Conservation (phyloP, 83 land plant species). For the Picea abies region DNA sequence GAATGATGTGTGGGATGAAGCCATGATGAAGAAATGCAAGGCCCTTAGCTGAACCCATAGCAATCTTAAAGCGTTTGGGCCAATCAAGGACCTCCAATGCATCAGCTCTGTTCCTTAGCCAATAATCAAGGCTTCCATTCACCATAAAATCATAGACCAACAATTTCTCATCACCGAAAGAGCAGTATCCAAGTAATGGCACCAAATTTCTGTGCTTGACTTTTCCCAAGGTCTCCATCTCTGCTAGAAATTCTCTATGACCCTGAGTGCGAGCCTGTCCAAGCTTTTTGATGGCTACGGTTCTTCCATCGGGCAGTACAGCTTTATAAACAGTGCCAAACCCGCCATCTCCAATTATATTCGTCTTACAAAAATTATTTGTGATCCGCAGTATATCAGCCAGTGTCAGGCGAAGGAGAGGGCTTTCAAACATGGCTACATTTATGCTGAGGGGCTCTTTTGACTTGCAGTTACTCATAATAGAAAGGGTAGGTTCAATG, state of each 20-base stretch:
- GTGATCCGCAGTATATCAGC: slow-evolving; percentile 49
- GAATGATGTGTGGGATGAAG: slow-evolving; percentile 66
- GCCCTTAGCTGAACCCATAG: slow-evolving; percentile 55
- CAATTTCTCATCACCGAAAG: slow-evolving; percentile 45
- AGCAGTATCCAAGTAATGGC: slow-evolving; percentile 60
- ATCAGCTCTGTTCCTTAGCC: slow-evolving; percentile 52
- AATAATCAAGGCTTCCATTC: slow-evolving; percentile 61
- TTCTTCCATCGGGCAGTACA: slow-evolving; percentile 30
- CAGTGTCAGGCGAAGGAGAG: slow-evolving; percentile 31
- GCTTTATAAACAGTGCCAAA: slow-evolving; percentile 72
- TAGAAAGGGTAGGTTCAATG: slow-evolving; percentile 18
- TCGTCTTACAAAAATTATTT: slow-evolving; percentile 45
- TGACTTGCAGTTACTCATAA: slow-evolving; percentile 23
- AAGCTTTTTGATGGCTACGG: slow-evolving; percentile 53
- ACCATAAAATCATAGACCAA: slow-evolving; percentile 70
- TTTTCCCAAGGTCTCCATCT: slow-evolving; percentile 66
- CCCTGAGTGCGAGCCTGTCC: slow-evolving; percentile 31
- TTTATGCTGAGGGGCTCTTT: slow-evolving; percentile 65
- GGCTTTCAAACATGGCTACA: slow-evolving; percentile 52
- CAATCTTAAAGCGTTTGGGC: slow-evolving; percentile 60
- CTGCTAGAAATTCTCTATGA: slow-evolving; percentile 54
- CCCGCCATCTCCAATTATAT: slow-evolving; percentile 61
- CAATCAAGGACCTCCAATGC: slow-evolving; percentile 47
- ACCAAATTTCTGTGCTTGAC: slow-evolving; percentile 58
- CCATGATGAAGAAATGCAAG: slow-evolving; percentile 72